Evolutionary conservation across 805 yeast species (phyloP), one percentile per base, ranked within the genome.

Genomic region (Candida michaelii): DNA sequence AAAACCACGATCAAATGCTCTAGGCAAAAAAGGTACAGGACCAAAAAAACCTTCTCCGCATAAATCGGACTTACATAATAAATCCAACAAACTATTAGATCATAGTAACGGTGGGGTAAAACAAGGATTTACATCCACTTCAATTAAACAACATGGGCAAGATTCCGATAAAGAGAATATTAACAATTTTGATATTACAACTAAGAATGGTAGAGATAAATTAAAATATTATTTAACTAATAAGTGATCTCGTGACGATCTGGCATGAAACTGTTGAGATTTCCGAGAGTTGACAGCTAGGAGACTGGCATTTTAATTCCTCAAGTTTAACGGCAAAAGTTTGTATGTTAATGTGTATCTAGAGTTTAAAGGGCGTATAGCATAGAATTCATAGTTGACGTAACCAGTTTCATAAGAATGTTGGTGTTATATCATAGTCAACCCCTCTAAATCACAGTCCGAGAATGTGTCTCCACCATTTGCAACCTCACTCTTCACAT

Each of bases 171-270:
- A 25, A n/a, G 19, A 34, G 11, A 34, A 25, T 36, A 3, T 18
- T n/a, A 29, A 29, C 6, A 41, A 36, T 2, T 65, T 65, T 48
- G 61, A 65, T 43, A 50, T 65, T 8, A 47, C 63, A 7, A 57
- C 64, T 1, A 43, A 54, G 33, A 57, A 51, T 24, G 71, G 69
- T 7, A 39, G 60, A 17, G 48, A 46, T 8, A 42, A 49, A 31
- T 57, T 65, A 62, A 55, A 55, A 34, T 37, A 45, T 3, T 57
- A 50, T 46, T 27, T 38, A n/a, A 30, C n/a, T n/a, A n/a, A n/a
- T n/a, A n/a, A n/a, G n/a, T n/a, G n/a, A n/a, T n/a, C n/a, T n/a
- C n/a, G n/a, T n/a, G n/a, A n/a, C n/a, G n/a, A n/a, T n/a, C n/a
- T n/a, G n/a, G n/a, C n/a, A n/a, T n/a, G n/a, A n/a, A n/a, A n/a